Base-by-base conservation (phyloP, 176 grass and related monocot species). In the Ampelocalamus luodianensis region DNA sequence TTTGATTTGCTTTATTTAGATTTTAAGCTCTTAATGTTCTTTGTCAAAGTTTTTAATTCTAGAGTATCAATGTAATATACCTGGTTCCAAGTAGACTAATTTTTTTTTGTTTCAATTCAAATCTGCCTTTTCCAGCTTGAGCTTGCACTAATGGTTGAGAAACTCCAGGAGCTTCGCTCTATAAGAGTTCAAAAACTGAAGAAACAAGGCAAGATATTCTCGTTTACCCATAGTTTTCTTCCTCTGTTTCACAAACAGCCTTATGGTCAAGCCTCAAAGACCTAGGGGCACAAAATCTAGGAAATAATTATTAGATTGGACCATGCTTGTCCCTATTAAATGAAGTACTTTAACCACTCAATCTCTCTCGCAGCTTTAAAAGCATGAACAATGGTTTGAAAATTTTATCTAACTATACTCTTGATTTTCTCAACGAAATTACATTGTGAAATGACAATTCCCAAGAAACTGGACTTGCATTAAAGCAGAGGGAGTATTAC, bases 161-260 rank as follows among this genome's bases (percentile, higher is more conserved):
- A 99, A 88, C 91, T 96, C 49, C 90, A 96, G 90, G 96, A 99
- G 84, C 96, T 99, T 85, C 93, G 91, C n/a, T 91, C 93, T 36
- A 84, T 99, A 75, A 92, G 96, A 89, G 89, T 99, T 86, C 87
- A 96, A 75, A 99, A 94, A 83, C 67, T 96, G 80, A 99, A 99
- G 88, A 99, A 99, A 79, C 96, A 99, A 93, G 93, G 96, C 61
- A 90, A 81, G 60, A 46, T 78, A 83, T 79, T 26, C 46, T 10
- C 14, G 32, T 68, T 77, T 72, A 39, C 26, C 39, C 14, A 22
- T 49, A 76, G 6, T 24, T 81, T 75, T 69, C 26, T 68, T 36
- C 5, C 4, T 81, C 9, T 44, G 26, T 81, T 74, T 65, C 39
- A 66, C 11, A 8, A 10, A 10, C 27, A 43, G 55, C 46, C 42